These are phyloP conservation scores for Sporothrix curviconia DNA, from an alignment of 2,329 filamentous ascomycete genomes.

Conservation along the genomic window DNA sequence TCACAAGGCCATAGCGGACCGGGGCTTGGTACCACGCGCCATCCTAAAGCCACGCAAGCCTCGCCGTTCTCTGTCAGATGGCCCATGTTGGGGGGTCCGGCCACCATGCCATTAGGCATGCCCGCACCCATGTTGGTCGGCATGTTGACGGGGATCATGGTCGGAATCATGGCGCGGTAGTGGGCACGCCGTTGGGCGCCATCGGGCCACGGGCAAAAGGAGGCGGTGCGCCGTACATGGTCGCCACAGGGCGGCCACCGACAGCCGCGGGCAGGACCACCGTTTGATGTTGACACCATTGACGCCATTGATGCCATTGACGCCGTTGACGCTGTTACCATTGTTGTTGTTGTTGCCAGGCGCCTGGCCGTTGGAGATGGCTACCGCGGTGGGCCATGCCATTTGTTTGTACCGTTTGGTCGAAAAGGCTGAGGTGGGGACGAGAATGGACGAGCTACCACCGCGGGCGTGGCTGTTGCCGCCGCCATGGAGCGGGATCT, in stretches of 20 bases:
- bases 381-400: constrained; percentile 26
- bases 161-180: constrained; percentile 7
- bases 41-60: constrained; percentile 21
- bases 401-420: constrained; percentile 29
- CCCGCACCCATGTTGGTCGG: constrained; percentile 16
- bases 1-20: constrained; percentile 10
- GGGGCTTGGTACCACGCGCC: constrained; percentile 16
- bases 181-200: constrained; percentile 10
- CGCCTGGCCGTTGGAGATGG: neutral
- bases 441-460: constrained; percentile 34
- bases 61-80: constrained; percentile 24
- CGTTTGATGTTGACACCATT: neutral
- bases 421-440: constrained; percentile 25
- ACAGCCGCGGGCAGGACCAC: neutral
- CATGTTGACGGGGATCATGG: constrained; percentile 15
- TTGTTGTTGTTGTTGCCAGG: neutral
- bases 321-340: too few relatives aligned
- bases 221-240: constrained; percentile 19
- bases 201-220: constrained; percentile 14
- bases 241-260: constrained; percentile 8
- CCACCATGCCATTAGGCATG: constrained; percentile 12
- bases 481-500: constrained; percentile 41
- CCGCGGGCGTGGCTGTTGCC: constrained; percentile 32
- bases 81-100: constrained; percentile 13
- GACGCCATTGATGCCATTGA: neutral